Evolutionary conservation across 768 basidiomycete species (phyloP), one percentile per base, ranked within the genome.

Genomic region (button mushroom (Agaricus bisporus)): DNA sequence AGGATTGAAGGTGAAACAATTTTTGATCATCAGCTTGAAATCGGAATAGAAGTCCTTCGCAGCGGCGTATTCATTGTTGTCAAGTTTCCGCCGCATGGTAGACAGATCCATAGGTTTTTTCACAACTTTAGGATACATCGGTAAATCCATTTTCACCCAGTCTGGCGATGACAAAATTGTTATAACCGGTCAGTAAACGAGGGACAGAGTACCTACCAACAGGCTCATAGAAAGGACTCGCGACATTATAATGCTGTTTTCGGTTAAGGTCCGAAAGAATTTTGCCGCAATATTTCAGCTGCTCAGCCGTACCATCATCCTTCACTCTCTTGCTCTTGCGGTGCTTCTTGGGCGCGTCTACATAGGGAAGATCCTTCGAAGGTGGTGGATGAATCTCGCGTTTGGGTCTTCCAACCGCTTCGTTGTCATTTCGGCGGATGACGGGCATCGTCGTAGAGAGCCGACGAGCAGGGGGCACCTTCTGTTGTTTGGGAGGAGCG

Each of bases 381-480:
- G 92, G 88, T 10, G 95, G 95, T 3, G 95, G 91, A 64, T 98
- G 95, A 26, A 98, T 95, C 68, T 99, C 97, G 50, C 97, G 90
- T 72, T 98, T 98, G 1, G 95, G 95, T n/a, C 97, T 84, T 20
- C 80, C 79, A 22, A 77, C 65, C 20, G 69, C 73, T 56, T 76
- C 74, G 26, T 78, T 76, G 5, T 91, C 90, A 22, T 84, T 86
- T 43, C 92, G 88, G 51, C 92, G 81, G 60, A 93, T 89, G 54
- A 83, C 81, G 39, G 93, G 91, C 2, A 91, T 77, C 9, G 90
- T 86, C 2, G 88, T 84, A 14, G 92, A 95, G 1, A 85, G 73
- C 49, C 91, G 83, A 25, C 92, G 84, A 37, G 71, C 73, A 38
- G 78, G 67, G 8, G 66, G 72, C 10, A 64, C 64, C 57, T 72